Percentiles rank a stretch among this genome's conserved stretches.
Conservation (phyloP, 2,329 filamentous ascomycete genomes). For the Penicillium sp. region DNA sequence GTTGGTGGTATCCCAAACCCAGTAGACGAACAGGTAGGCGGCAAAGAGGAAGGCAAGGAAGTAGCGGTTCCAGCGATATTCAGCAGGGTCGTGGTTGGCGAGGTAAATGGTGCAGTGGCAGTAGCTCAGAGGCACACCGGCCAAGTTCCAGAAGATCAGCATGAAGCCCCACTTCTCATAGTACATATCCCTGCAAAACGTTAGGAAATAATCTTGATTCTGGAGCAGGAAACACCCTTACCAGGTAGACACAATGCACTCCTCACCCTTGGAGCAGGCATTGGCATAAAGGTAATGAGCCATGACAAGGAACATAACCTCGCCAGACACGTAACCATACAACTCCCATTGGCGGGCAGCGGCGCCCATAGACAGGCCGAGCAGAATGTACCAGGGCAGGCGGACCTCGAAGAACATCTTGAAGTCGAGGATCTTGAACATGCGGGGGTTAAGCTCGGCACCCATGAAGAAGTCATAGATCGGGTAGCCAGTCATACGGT, state of each 20-base stretch:
- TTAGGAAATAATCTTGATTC: conserved; percentile 8
- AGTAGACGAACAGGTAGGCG: conserved; percentile 75
- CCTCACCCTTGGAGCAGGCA: conserved; percentile 83
- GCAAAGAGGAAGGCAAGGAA: conserved; percentile 57
- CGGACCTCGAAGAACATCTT: conserved; percentile 96
- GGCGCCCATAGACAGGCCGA: conserved; percentile 66
- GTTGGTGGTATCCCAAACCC: conserved; percentile 86
- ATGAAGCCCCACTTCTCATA: conserved; percentile 96
- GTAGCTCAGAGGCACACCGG: conserved; percentile 81
- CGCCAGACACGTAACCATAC: conserved; percentile 77
- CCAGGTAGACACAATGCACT: conserved; percentile 82
- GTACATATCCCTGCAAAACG: conserved; percentile 67
- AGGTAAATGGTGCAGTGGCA: conserved; percentile 89
- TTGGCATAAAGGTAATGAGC: conserved; percentile 89
- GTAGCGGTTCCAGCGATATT: conserved; percentile 66
- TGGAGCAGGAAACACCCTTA: conserved; percentile 26
- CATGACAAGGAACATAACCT: conserved; percentile 74
- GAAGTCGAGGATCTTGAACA: conserved; percentile 77
- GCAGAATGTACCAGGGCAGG: conserved; percentile 83
- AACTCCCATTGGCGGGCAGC: conserved; percentile 74
- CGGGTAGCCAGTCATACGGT: conserved; percentile 78
- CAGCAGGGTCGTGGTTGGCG: conserved; percentile 68
- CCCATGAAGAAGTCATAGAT: conserved; percentile 90
- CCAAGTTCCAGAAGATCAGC: conserved; percentile 96
- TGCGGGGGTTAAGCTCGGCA: conserved; percentile 72